Percentiles rank a stretch among this genome's conserved stretches.
Evolutionary conservation across 257 asterid genomes (phyloP).

Genomic region (Solanum ossicruentum): DNA sequence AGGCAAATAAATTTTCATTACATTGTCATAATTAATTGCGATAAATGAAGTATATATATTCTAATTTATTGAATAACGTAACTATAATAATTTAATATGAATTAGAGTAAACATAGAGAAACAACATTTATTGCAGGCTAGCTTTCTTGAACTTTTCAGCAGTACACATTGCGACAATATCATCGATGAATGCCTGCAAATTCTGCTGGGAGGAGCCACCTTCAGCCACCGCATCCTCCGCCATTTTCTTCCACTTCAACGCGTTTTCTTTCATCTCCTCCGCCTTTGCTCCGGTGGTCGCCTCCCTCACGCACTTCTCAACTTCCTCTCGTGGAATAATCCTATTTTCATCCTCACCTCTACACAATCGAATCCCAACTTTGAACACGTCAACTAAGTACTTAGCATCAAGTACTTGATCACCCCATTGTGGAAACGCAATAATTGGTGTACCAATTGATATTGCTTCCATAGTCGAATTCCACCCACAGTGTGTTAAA

Average conservation of each 20-base stretch:
- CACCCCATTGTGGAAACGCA: conserved; percentile 86
- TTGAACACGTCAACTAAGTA: conserved; percentile 57
- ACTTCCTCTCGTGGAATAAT: conserved; percentile 42
- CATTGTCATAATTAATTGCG: too few relatives aligned
- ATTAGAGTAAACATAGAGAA: background rate
- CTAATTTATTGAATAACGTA: background rate
- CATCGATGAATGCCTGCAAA: conserved; percentile 33
- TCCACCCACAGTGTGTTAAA: conserved; percentile 86
- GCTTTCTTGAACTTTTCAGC: background rate
- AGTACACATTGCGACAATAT: background rate
- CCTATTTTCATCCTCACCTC: conserved; percentile 55
- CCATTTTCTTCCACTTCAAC: conserved; percentile 50
- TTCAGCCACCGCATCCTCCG: conserved; percentile 51
- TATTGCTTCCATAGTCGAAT: conserved; percentile 70
- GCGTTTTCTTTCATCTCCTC: conserved; percentile 46
- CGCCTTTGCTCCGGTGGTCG: conserved; percentile 27
- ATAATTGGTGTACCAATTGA: conserved; percentile 60
- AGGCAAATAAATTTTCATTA: background rate
- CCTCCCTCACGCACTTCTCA: conserved; percentile 40
- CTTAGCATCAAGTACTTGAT: conserved; percentile 80
- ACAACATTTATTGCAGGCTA: background rate
- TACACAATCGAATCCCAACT: conserved; percentile 50
- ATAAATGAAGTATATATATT: background rate
- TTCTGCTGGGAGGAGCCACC: conserved; percentile 57
- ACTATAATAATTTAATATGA: background rate